Evolutionary conservation across 1,284 basidiomycete species (phyloP).

Genomic region (Anthracocystis walkeri): DNA sequence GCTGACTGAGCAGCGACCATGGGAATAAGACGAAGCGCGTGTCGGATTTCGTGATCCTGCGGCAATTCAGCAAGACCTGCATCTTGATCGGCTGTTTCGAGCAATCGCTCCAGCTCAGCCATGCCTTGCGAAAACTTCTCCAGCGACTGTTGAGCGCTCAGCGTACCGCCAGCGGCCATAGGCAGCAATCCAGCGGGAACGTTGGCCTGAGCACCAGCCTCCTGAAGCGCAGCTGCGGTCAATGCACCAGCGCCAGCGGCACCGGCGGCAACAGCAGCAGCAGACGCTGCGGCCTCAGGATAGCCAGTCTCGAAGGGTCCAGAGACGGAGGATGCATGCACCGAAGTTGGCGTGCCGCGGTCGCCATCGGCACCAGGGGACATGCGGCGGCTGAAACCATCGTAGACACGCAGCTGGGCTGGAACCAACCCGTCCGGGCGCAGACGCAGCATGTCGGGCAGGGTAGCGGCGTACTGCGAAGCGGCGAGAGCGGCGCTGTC

Average conservation of each 20-base stretch:
- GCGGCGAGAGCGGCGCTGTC: conserved; percentile 60
- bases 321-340: conserved; percentile 46
- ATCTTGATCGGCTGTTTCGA: conserved; percentile 54
- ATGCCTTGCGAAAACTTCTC: conserved; percentile 68
- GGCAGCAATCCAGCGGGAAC: conserved; percentile 31
- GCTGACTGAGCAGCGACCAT: conserved; percentile 81
- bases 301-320: conserved; percentile 41
- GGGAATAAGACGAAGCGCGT: conserved; percentile 83
- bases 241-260: conserved; percentile 23
- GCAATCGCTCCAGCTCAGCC: conserved; percentile 62
- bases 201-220: conserved; percentile 26
- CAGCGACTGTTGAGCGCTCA: conserved; percentile 62
- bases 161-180: conserved; percentile 23
- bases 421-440: conserved; percentile 84
- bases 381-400: conserved; percentile 78
- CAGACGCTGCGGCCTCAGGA: conserved; percentile 18
- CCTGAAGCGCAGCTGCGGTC: conserved; percentile 25
- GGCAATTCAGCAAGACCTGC: conserved; percentile 70
- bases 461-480: conserved; percentile 80
- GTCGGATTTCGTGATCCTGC: conserved; percentile 85
- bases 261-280: conserved; percentile 10
- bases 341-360: conserved; percentile 47
- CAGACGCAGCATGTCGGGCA: conserved; percentile 91
- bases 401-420: conserved; percentile 89
- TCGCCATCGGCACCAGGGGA: conserved; percentile 44